These are phyloP conservation scores for Penicillium daleae DNA, from an alignment of 495 filamentous ascomycete genomes.

Conservation along the genomic window DNA sequence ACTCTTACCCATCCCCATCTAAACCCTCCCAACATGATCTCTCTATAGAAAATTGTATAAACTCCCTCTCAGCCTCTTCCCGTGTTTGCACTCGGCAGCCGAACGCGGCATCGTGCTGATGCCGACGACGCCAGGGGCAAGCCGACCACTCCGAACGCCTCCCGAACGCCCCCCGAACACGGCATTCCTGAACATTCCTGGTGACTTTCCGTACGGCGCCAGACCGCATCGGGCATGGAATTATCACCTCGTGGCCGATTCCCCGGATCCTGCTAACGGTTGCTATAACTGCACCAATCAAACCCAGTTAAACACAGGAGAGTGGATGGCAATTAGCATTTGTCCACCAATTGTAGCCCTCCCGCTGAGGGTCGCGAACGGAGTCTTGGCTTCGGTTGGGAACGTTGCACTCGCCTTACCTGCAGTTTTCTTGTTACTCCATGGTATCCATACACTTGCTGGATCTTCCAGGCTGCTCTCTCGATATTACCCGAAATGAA, in stretches of 20 bases:
- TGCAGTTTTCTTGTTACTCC: conserved; percentile 9
- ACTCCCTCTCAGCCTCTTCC: background rate
- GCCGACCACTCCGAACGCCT: conserved; percentile 9
- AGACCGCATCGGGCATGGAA: conserved; percentile 17
- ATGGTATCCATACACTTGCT: conserved; percentile 5
- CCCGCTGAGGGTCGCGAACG: conserved; percentile 25
- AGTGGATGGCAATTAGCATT: conserved; percentile 2
- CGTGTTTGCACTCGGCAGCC: background rate
- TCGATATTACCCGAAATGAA: conserved; percentile 21
- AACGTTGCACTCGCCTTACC: conserved; percentile 21
- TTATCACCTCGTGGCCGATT: conserved; percentile 26
- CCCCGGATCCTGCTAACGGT: conserved; percentile 31
- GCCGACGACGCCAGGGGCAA: background rate
- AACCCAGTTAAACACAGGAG: accelerated
- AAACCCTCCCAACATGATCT: background rate
- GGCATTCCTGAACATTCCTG: conserved; percentile 10
- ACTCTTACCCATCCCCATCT: background rate
- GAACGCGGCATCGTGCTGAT: conserved; percentile 2
- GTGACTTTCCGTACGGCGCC: conserved; percentile 9
- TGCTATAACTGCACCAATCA: conserved; percentile 21
- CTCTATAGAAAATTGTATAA: background rate
- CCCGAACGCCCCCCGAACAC: conserved; percentile 19
- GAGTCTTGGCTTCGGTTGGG: conserved; percentile 25
- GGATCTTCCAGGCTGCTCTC: conserved; percentile 2
- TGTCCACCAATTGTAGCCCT: conserved; percentile 16